Base-by-base conservation (phyloP, 306 rosid species). In the Gastrolobium villosum region DNA sequence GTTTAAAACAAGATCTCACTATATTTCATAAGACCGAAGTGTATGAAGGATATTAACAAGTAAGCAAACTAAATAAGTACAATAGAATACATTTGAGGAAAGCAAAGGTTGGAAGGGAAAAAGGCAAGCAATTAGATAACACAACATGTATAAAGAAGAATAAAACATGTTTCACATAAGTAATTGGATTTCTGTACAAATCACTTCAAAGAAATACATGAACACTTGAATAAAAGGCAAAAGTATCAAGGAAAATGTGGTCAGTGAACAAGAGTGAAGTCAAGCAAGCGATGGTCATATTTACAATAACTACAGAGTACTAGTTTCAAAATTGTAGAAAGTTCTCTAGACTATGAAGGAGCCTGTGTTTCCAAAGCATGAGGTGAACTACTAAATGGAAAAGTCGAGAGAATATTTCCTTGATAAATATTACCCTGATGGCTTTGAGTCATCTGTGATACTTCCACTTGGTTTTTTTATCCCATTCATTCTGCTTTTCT, bases 21-120 rank as follows among this genome's bases (percentile, higher is more conserved):
- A 56, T 54, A 11, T 56, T 61, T 72, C 54, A 65, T 48, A 80
- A 13, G 65, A 78, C 63, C 4, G 5, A 59, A 55, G 75, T 14
- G 28, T 53, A 73, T 63, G 34, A 77, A 77, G 40, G 32, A 63
- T 45, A 77, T 35, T 4, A 57, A 32, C 31, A 45, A 35, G 34
- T 3, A 67, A 72, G 63, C 44, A 59, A 77, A 76, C 55, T 67
- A 77, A 66, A 65, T 40, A 54, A 32, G 62, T 44, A 50, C 36
- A 68, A 37, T 52, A 61, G 39, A 76, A 56, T n/a, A 32, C 56
- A 40, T 15, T 59, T 60, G 72, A 55, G 64, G 67, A 67, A 68
- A 62, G 30, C n/a, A 76, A 70, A 20, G 36, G 39, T 34, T 55
- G 68, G 56, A 56, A 69, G 63, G 75, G 35, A 63, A 83, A 63